Evolutionary conservation across 2,329 filamentous ascomycete genomes (phyloP).

Genomic region (Arachnomyces sp.): DNA sequence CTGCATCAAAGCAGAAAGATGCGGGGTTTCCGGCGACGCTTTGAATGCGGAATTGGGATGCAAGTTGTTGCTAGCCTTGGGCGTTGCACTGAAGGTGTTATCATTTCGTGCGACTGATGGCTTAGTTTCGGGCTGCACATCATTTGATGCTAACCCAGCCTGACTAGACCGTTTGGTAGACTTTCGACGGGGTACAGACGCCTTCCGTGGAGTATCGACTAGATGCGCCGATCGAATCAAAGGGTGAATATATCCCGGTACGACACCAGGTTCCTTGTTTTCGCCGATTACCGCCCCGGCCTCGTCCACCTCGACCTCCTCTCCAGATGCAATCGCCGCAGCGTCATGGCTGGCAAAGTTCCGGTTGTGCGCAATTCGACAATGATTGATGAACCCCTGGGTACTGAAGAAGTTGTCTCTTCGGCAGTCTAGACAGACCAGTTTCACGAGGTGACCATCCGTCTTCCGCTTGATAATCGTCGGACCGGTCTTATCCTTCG

Average conservation of each 20-base stretch:
- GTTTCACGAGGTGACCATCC: conserved; percentile 78
- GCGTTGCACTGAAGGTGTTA: neutral
- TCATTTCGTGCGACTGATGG: neutral
- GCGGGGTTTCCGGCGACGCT: conserved; percentile 53
- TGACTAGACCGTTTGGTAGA: conserved; percentile 16
- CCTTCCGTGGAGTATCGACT: conserved; percentile 21
- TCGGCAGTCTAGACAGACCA: conserved; percentile 82
- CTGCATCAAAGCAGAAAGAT: conserved; percentile 60
- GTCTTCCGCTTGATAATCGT: conserved; percentile 74
- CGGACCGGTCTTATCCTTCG: conserved; percentile 76
- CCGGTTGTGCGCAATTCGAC: conserved; percentile 85
- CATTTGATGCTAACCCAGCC: conserved; percentile 17
- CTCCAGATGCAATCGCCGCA: conserved; percentile 79
- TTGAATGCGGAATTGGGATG: conserved; percentile 39
- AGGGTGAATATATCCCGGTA: conserved; percentile 54
- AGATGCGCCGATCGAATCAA: conserved; percentile 52
- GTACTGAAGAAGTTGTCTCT: conserved; percentile 91
- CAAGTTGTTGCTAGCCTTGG: conserved; percentile 8
- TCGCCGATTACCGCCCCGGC: conserved; percentile 40
- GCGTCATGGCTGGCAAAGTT: conserved; percentile 96
- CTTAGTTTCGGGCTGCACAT: neutral
- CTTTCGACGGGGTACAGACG: conserved; percentile 12
- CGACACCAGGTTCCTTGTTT: conserved; percentile 23
- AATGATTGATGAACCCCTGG: conserved; percentile 99
- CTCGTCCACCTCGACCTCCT: conserved; percentile 67